Conservation (phyloP, 2,329 filamentous ascomycete species). For the Tolypocladium amazonense region DNA sequence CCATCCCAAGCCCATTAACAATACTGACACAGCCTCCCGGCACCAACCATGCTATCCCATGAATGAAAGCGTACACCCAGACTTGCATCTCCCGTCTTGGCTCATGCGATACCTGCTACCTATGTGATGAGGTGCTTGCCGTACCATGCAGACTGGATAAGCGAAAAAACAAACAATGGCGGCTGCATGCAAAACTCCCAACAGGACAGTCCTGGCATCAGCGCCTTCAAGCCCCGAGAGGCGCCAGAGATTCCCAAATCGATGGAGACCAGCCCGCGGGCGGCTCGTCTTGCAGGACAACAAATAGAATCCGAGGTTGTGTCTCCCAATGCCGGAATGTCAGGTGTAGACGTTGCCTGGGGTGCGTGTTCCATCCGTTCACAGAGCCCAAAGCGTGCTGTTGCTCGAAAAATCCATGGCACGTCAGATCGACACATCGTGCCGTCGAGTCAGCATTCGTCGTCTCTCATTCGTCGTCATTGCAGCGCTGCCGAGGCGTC, state of each 20-base stretch:
- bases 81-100: background rate
- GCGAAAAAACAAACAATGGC: background rate
- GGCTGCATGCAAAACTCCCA: background rate
- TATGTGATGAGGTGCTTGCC: background rate
- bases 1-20: background rate
- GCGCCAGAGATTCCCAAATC: background rate
- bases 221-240: background rate
- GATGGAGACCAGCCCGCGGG: background rate
- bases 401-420: background rate
- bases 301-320: background rate
- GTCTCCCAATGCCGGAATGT: background rate
- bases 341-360: background rate
- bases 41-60: background rate
- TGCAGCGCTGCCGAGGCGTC: background rate
- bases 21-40: background rate
- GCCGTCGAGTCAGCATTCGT: background rate
- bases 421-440: background rate
- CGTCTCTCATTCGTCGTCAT: background rate
- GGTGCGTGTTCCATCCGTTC: background rate
- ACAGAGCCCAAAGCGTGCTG: background rate
- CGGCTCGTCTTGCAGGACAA: background rate
- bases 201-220: background rate
- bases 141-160: background rate
- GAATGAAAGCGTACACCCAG: background rate
- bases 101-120: background rate